Evolutionary conservation across 306 rosid genomes (phyloP).

Genomic region (Delonix regia): DNA sequence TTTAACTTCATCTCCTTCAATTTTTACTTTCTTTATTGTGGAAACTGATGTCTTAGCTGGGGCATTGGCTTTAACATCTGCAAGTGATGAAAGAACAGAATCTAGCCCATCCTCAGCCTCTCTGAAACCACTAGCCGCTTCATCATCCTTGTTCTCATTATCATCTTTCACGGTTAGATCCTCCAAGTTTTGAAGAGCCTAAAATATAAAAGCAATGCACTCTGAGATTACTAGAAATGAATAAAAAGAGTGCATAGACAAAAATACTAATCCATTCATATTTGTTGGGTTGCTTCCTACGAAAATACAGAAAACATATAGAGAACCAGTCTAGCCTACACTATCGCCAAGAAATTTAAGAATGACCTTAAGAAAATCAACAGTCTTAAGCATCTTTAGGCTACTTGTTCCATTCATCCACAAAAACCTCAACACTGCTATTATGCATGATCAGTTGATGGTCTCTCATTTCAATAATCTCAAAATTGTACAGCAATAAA

Average conservation of each 20-base stretch:
- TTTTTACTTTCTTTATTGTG: constrained; percentile 35
- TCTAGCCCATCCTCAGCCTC: constrained; percentile 46
- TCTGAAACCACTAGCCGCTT: constrained; percentile 38
- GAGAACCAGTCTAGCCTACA: not conserved
- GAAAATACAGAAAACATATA: not conserved
- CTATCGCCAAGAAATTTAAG: not conserved
- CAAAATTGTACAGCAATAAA: not conserved
- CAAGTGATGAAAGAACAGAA: constrained; percentile 43
- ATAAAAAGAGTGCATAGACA: constrained; percentile 22
- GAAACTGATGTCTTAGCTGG: constrained; percentile 49
- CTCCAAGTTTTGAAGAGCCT: constrained; percentile 53
- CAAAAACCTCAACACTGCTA: not conserved
- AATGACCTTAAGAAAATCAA: not conserved
- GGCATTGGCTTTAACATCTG: constrained; percentile 43
- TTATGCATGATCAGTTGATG: not conserved
- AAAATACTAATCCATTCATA: constrained; percentile 25
- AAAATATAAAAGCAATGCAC: constrained; percentile 32
- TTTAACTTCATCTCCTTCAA: constrained; percentile 39
- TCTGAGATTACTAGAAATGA: constrained; percentile 25
- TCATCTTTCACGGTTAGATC: constrained; percentile 52
- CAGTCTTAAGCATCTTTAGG: constrained; percentile 13
- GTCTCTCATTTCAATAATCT: not conserved
- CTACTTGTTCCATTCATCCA: constrained; percentile 20
- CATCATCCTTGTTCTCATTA: constrained; percentile 42
- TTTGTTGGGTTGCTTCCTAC: constrained; percentile 15